Evolutionary conservation across 192 early-diverging fungal genomes (phyloP), one percentile per base, ranked within the genome.

Genomic region (Lobosporangium transversale): DNA sequence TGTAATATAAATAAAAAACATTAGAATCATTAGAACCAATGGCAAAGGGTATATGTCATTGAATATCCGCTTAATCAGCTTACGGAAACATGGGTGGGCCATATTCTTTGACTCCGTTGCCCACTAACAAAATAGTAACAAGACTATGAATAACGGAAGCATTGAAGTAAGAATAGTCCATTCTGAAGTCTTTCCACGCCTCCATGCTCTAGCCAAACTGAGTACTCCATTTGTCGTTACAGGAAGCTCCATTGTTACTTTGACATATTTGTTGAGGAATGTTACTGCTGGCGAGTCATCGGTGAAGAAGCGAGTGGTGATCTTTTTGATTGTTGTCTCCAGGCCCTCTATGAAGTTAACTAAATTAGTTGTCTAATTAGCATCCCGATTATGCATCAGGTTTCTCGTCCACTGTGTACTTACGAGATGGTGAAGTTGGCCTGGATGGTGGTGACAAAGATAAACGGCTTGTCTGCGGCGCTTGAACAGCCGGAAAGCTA

Each of bases 311-410:
- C 44, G 44, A 20, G 44, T 20, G 15, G 44, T 45, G 44, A 45
- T 15, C 15, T 45, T 45, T 15, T 15, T 45, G 44, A 45, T 45
- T 45, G 44, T 45, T 45, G 44, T 45, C 44, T 45, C 44, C 44
- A 45, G 15, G 44, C 21, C 44, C 44, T 45, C 44, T 45, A 45
- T 45, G 15, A 45, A 45, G 15, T 45, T 20, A 45, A 42, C 21
- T 45, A 45, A 45, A n/a, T n/a, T n/a, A n/a, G n/a, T n/a, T n/a
- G n/a, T 4, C 4, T 20, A 45, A 45, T 45, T 45, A 45, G 44
- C 44, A 45, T 45, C 21, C 4, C 44, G 44, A 45, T 45, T 14
- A 45, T 20, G 15, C 4, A 3, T 45, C 15, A 3, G 44, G 15
- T 45, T 20, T 20, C 21, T 45, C 44, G 21, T 7, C 15, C 44